These are phyloP conservation scores for Poa annua DNA, from an alignment of 176 grass and related monocot genomes.

Conservation along the genomic window DNA sequence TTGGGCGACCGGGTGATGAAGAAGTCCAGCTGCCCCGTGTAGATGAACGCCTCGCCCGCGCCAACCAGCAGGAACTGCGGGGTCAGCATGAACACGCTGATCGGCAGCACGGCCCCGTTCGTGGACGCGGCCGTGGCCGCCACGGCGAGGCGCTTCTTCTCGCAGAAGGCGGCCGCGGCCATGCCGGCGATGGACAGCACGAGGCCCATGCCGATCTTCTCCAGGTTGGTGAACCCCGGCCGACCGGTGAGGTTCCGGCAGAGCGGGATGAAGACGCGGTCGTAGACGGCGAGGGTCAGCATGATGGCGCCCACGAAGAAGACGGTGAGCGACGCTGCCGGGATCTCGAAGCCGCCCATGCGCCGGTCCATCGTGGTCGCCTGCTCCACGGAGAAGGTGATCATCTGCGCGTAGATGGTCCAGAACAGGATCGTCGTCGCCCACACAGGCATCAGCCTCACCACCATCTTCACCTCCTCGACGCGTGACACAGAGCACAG, in stretches of 20 bases:
- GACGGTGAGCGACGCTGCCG: constrained; percentile 75
- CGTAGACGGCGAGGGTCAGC: constrained; percentile 74
- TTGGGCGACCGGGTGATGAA: constrained; percentile 25
- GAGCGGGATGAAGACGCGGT: constrained; percentile 70
- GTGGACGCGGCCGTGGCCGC: neutral
- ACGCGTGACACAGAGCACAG: constrained; percentile 71
- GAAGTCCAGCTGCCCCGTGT: constrained; percentile 26
- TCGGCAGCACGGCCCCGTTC: constrained; percentile 42
- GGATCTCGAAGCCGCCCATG: constrained; percentile 69
- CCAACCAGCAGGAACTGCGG: constrained; percentile 24
- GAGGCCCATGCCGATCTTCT: constrained; percentile 76
- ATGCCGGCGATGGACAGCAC: constrained; percentile 64
- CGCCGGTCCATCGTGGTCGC: constrained; percentile 83
- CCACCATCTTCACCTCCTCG: constrained; percentile 65
- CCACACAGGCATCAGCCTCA: constrained; percentile 15
- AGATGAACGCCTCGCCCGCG: constrained; percentile 22
- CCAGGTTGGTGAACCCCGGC: constrained; percentile 67
- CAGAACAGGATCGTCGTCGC: constrained; percentile 86
- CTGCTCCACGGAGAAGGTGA: constrained; percentile 95
- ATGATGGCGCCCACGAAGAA: constrained; percentile 82
- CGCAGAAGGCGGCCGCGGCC: constrained; percentile 45
- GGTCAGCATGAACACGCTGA: constrained; percentile 75
- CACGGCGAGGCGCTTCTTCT: constrained; percentile 37
- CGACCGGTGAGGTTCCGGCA: constrained; percentile 53
- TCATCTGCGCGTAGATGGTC: constrained; percentile 88